Conservation (phyloP, 305 asterid genomes). For the Fraxinus baroniana region DNA sequence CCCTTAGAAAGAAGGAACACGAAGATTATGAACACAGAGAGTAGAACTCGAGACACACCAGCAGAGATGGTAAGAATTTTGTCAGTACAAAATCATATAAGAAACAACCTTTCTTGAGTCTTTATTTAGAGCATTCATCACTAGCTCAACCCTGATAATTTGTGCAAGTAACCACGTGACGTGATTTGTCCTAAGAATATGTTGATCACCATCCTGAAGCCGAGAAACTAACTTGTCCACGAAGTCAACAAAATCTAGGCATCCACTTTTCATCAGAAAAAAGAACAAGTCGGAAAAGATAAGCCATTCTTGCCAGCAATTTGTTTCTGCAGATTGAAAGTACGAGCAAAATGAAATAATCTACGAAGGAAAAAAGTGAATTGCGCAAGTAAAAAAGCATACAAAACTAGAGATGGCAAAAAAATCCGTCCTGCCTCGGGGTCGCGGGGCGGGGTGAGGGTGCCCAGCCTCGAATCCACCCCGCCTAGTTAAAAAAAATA, state of each 20-base stretch:
- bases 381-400: background rate
- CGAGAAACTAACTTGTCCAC: constrained; percentile 91
- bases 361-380: background rate
- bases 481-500: no score
- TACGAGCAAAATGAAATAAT: constrained; percentile 12
- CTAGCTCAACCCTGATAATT: constrained; percentile 92
- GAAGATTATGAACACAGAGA: background rate
- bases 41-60: background rate
- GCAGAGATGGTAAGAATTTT: constrained; percentile 9
- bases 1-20: constrained; percentile 21
- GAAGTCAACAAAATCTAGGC: constrained; percentile 93
- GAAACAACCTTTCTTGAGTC: constrained; percentile 80
- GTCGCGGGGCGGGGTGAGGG: no score
- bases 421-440: no score
- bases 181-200: constrained; percentile 90
- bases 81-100: constrained; percentile 20
- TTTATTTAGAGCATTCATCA: constrained; percentile 79
- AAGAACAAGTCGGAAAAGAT: constrained; percentile 87
- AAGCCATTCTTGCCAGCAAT: constrained; percentile 99
- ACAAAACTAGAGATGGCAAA: no score
- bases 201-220: constrained; percentile 84
- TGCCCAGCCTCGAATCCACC: no score
- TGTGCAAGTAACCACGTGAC: constrained; percentile 98
- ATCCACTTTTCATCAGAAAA: constrained; percentile 93
- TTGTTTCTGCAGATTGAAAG: constrained; percentile 61